Evolutionary conservation across 805 yeast genomes (phyloP).

Genomic region (Wickerhamiella sergipiensis): DNA sequence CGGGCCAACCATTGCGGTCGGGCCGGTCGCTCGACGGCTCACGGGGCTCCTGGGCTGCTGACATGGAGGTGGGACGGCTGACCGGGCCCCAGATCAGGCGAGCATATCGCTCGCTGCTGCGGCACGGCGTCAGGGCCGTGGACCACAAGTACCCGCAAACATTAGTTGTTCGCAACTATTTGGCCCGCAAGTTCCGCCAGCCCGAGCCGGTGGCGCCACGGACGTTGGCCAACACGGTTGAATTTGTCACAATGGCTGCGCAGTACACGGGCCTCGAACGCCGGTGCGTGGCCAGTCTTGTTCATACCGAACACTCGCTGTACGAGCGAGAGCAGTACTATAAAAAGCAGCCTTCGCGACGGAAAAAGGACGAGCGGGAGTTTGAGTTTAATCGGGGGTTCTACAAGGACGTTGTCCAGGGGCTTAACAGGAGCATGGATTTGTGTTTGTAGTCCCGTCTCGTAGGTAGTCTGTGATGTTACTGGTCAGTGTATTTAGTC

Average conservation of each 20-base stretch:
- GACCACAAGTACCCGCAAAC: conserved; percentile 8
- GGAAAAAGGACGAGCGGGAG: conserved; percentile 35
- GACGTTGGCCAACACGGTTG: conserved; percentile 11
- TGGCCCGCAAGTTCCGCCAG: conserved; percentile 7
- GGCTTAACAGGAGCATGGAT: conserved; percentile 22
- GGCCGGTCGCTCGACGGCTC: background rate
- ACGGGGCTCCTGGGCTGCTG: background rate
- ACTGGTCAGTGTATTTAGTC: too few species aligned
- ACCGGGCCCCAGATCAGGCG: background rate
- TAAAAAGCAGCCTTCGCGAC: background rate
- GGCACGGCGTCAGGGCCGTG: conserved; percentile 10
- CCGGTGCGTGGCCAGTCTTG: conserved; percentile 10
- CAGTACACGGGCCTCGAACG: conserved; percentile 15
- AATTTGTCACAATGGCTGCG: conserved; percentile 16
- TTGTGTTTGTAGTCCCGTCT: conserved; percentile 1
- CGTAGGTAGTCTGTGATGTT: too few species aligned
- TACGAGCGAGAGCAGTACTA: background rate
- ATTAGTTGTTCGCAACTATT: conserved; percentile 3
- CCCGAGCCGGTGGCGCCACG: background rate
- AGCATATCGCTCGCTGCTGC: conserved; percentile 5
- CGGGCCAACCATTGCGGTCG: background rate
- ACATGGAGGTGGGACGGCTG: conserved; percentile 1
- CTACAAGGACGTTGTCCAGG: conserved; percentile 8
- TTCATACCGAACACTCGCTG: conserved; percentile 9
- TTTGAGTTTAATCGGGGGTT: conserved; percentile 23